Conservation (phyloP, 73 alveolate genomes). For the Paramecium sonneborni region DNA sequence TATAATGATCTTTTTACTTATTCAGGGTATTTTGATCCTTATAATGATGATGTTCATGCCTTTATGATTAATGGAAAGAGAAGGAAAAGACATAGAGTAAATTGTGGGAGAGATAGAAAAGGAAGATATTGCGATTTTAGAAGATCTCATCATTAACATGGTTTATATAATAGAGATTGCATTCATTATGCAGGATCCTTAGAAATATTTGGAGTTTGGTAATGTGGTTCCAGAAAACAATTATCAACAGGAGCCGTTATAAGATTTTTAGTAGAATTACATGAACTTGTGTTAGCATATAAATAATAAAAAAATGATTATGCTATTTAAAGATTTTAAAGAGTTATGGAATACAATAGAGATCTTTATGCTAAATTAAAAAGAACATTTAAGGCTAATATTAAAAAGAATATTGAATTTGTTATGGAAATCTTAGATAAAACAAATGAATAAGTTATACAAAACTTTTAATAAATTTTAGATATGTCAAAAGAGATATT, state of each 20-base stretch:
- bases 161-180: conserved; percentile 51
- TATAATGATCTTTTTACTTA: conserved; percentile 45
- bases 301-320: conserved; percentile 40
- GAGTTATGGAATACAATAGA: conserved; percentile 16
- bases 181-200: conserved; percentile 52
- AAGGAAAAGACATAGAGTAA: conserved; percentile 51
- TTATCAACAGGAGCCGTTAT: conserved; percentile 16
- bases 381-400: not conserved
- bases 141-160: conserved; percentile 50
- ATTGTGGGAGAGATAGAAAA: conserved; percentile 60
- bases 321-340: conserved; percentile 24
- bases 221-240: conserved; percentile 27
- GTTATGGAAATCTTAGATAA: not conserved
- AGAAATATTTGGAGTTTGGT: conserved; percentile 40
- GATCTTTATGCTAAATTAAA: not conserved
- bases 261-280: conserved; percentile 39
- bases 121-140: conserved; percentile 53
- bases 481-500: conserved; percentile 39
- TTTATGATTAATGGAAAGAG: conserved; percentile 56
- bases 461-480: not conserved
- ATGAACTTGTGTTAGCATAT: conserved; percentile 12
- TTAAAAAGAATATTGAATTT: not conserved
- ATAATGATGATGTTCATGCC: conserved; percentile 49
- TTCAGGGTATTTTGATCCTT: conserved; percentile 49
- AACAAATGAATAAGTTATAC: conserved; percentile 4